Percentiles rank a stretch among this genome's conserved stretches.
Conservation (phyloP, 192 early-diverging fungal genomes). For the Thamnidium elegans region DNA sequence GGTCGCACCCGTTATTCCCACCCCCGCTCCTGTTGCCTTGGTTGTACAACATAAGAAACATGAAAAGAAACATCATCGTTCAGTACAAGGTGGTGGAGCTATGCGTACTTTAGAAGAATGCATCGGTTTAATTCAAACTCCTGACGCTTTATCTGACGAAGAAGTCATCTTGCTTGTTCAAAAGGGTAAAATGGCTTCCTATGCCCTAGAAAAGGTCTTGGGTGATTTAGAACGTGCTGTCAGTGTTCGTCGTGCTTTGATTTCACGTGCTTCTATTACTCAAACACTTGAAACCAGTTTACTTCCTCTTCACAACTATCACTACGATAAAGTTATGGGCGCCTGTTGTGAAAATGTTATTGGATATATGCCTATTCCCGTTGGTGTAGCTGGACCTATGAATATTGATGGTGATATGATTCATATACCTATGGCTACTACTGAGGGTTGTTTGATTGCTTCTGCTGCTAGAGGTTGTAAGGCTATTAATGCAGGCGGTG, state of each 20-base stretch:
- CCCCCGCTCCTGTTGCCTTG: neutral
- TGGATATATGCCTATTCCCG: slow-evolving; percentile 87
- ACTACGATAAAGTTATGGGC: slow-evolving; percentile 86
- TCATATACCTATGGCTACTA: slow-evolving; percentile 95
- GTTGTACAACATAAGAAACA: neutral
- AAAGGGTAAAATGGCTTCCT: slow-evolving; percentile 69
- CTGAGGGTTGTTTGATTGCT: slow-evolving; percentile 89
- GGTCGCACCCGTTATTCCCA: neutral
- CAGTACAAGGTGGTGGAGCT: neutral
- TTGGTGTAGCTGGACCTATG: slow-evolving; percentile 89
- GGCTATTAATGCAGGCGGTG: slow-evolving; percentile 85
- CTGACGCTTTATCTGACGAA: slow-evolving; percentile 60
- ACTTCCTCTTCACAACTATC: slow-evolving; percentile 81
- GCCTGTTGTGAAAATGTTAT: slow-evolving; percentile 96
- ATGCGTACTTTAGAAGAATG: slow-evolving; percentile 47
- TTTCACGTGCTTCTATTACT: slow-evolving; percentile 65
- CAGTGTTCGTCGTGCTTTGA: slow-evolving; percentile 74
- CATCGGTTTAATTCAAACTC: slow-evolving; percentile 39
- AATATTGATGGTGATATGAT: slow-evolving; percentile 75
- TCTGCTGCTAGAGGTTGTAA: slow-evolving; percentile 93
- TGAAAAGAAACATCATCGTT: neutral
- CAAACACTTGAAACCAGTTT: slow-evolving; percentile 62
- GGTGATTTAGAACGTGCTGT: slow-evolving; percentile 81
- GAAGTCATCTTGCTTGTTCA: slow-evolving; percentile 72
- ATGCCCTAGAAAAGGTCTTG: slow-evolving; percentile 85